phyloP scores from a whole-genome alignment of 2,329 filamentous ascomycete genomes.

The Alternaria burnsii region DNA sequence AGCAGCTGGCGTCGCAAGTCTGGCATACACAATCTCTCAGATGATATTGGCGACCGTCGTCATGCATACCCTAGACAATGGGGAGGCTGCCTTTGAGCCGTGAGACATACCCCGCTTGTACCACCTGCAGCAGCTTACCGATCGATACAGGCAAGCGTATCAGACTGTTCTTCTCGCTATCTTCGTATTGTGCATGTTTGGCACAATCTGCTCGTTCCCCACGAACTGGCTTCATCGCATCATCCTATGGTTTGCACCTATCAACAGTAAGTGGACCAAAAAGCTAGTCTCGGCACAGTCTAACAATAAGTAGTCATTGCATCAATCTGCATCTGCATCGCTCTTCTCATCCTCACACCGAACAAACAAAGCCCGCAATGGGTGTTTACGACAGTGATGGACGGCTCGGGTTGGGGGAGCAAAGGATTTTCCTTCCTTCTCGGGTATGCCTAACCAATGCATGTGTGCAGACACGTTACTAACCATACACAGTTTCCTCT shows the following conservation, averaged over 20 bases:
- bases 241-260: slow-evolving; percentile 71
- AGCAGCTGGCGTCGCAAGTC: slow-evolving; percentile 68
- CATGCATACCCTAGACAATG: slow-evolving; percentile 67
- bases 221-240: slow-evolving; percentile 68
- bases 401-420: slow-evolving; percentile 70
- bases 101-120: slow-evolving; percentile 48
- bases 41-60: slow-evolving; percentile 69
- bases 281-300: not conserved
- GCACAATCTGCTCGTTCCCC: slow-evolving; percentile 68
- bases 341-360: slow-evolving; percentile 66
- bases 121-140: slow-evolving; percentile 13
- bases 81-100: slow-evolving; percentile 65
- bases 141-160: slow-evolving; percentile 59
- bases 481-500: slow-evolving; percentile 55
- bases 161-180: slow-evolving; percentile 68
- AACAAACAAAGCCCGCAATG: slow-evolving; percentile 66
- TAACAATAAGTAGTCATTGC: slow-evolving; percentile 57
- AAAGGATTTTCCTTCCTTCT: slow-evolving; percentile 70
- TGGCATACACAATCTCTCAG: slow-evolving; percentile 70
- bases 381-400: slow-evolving; percentile 69
- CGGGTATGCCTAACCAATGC: slow-evolving; percentile 52
- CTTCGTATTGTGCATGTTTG: slow-evolving; percentile 63
- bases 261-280: slow-evolving; percentile 60
- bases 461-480: slow-evolving; percentile 8
- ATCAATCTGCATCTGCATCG: slow-evolving; percentile 67